Percentiles rank a stretch among this genome's conserved stretches.
Evolutionary conservation across 805 yeast species (phyloP).

Genomic region (Pichia cabralensis): DNA sequence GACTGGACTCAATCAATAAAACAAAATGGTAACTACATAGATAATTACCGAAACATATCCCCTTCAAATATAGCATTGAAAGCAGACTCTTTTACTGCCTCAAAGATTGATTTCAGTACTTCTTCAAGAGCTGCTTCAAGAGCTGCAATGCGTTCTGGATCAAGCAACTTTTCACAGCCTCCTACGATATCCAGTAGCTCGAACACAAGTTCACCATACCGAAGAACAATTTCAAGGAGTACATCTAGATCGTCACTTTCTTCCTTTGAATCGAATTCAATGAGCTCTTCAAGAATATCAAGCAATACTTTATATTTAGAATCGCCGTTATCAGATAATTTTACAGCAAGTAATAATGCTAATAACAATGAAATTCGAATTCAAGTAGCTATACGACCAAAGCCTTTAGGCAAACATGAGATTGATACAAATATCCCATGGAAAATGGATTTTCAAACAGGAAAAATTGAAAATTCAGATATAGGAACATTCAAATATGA

Average conservation of each 20-base stretch:
- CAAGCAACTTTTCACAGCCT: no score
- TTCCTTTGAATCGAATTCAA: conserved; percentile 5
- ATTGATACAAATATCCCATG: conserved; percentile 16
- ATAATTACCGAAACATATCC: no score
- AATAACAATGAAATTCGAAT: conserved; percentile 26
- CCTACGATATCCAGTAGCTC: no score
- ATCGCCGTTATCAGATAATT: conserved; percentile 4
- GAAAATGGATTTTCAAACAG: conserved; percentile 36
- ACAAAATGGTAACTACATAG: no score
- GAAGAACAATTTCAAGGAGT: conserved; percentile 2
- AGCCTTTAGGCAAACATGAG: conserved; percentile 35
- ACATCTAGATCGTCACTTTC: conserved; percentile 9
- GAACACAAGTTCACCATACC: neutral
- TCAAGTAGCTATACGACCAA: conserved; percentile 68
- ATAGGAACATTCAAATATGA: conserved; percentile 69
- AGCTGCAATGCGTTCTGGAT: no score
- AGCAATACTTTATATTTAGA: conserved; percentile 2
- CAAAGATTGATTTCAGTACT: no score
- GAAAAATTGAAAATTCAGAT: conserved; percentile 37
- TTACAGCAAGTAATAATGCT: conserved; percentile 25
- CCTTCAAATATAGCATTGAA: no score
- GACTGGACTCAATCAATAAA: no score
- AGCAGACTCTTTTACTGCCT: no score
- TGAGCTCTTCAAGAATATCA: conserved; percentile 3
- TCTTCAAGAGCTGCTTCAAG: no score